phyloP scores from a whole-genome alignment of 148 eudicot species.

The Limonium bicolor region DNA sequence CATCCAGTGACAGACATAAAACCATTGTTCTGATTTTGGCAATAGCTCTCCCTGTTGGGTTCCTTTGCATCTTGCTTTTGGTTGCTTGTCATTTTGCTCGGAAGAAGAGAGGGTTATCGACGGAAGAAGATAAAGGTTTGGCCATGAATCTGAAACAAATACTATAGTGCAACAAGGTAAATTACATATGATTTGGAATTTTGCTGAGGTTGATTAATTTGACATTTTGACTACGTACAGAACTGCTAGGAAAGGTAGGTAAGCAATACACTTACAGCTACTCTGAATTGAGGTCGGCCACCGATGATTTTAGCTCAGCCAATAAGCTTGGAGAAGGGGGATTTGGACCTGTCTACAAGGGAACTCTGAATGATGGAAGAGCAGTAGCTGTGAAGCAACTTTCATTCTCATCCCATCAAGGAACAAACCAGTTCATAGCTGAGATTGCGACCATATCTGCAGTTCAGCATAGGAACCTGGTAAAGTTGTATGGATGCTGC shows the following conservation, averaged over 20 bases:
- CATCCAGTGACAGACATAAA: constrained; percentile 18
- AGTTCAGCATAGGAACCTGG: constrained; percentile 85
- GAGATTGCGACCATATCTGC: constrained; percentile 83
- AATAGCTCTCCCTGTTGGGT: constrained; percentile 33
- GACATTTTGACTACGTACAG: no score
- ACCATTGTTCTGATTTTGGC: constrained; percentile 66
- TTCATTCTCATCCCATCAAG: constrained; percentile 68
- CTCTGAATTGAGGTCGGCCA: constrained; percentile 54
- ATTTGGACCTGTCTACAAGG: constrained; percentile 27
- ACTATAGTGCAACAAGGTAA: no score
- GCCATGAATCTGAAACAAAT: no score
- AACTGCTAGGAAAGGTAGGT: constrained; percentile 44
- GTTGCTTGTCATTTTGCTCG: constrained; percentile 20
- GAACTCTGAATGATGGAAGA: constrained; percentile 44
- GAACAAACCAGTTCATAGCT: constrained; percentile 68
- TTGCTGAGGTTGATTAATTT: no score
- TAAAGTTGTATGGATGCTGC: constrained; percentile 76
- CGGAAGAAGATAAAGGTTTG: constrained; percentile 51
- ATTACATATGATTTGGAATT: no score
- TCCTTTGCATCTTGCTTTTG: constrained; percentile 28
- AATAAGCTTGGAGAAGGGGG: constrained; percentile 33
- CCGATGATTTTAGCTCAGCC: constrained; percentile 23
- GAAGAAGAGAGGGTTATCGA: constrained; percentile 22
- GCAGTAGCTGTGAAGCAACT: constrained; percentile 72
- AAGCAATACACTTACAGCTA: constrained; percentile 44